Percentiles rank a stretch among this genome's conserved stretches.
These are phyloP conservation scores for Epichloe amarillans DNA, from an alignment of 2,329 filamentous ascomycete genomes.

Conservation along the genomic window DNA sequence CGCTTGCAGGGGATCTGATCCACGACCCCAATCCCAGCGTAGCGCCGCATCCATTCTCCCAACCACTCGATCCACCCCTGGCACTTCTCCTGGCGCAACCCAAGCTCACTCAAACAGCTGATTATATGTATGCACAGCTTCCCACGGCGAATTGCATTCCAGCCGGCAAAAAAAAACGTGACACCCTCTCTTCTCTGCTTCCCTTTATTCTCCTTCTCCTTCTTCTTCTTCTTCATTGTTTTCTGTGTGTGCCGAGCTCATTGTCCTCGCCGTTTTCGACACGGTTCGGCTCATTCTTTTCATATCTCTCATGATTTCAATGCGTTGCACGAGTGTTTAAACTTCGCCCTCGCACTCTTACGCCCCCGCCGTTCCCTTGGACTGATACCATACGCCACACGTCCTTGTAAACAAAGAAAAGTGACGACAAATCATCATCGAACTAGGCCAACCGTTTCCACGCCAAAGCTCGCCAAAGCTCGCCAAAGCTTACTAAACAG, in stretches of 20 bases:
- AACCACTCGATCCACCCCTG: background rate
- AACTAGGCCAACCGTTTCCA: background rate
- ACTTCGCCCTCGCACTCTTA: background rate
- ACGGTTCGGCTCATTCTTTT: background rate
- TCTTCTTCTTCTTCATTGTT: background rate
- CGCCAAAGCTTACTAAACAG: slow-evolving; percentile 1
- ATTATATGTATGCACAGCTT: background rate
- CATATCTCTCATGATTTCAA: background rate
- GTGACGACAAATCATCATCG: background rate
- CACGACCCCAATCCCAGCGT: background rate
- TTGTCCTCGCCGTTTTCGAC: slow-evolving; percentile 1
- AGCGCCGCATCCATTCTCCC: background rate
- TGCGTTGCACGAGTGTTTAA: background rate
- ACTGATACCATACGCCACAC: background rate
- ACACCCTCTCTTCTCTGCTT: slow-evolving; percentile 1
- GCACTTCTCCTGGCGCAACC: background rate
- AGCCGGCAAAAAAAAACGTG: slow-evolving; percentile 8
- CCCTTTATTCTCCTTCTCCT: background rate
- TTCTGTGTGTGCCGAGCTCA: background rate
- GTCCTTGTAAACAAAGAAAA: slow-evolving; percentile 8
- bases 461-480: slow-evolving; percentile 1
- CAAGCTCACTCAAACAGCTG: background rate
- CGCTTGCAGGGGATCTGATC: background rate
- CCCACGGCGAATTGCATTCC: slow-evolving; percentile 1
- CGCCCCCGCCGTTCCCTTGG: background rate